Evolutionary conservation across 805 yeast genomes (phyloP).

Genomic region (Komagataella pseudopastoris): DNA sequence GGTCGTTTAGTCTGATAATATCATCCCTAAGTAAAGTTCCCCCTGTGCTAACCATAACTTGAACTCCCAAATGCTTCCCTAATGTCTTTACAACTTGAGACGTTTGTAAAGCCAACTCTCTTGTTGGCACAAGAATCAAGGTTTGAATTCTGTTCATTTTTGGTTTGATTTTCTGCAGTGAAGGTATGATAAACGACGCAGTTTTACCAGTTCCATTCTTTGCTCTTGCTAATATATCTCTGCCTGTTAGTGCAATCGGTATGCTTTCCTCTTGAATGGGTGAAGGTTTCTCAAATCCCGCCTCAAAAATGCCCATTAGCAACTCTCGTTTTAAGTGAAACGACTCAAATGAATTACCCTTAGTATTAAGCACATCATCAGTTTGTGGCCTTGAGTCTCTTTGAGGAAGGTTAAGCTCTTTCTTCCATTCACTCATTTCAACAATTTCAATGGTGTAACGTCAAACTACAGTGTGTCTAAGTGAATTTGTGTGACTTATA

Average conservation of each 20-base stretch:
- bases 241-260: slow-evolving; percentile 89
- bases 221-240: slow-evolving; percentile 94
- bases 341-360: slow-evolving; percentile 86
- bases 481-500: neutral
- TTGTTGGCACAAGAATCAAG: slow-evolving; percentile 87
- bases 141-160: slow-evolving; percentile 79
- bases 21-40: slow-evolving; percentile 93
- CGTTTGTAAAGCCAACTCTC: slow-evolving; percentile 95
- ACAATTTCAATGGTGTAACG: neutral
- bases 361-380: slow-evolving; percentile 85
- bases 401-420: slow-evolving; percentile 56
- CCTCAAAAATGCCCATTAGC: slow-evolving; percentile 96
- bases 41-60: slow-evolving; percentile 97
- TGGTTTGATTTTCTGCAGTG: slow-evolving; percentile 80
- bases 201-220: slow-evolving; percentile 98
- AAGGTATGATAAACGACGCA: slow-evolving; percentile 92
- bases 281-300: slow-evolving; percentile 95
- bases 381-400: slow-evolving; percentile 94
- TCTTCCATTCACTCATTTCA: slow-evolving; percentile 47
- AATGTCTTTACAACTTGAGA: slow-evolving; percentile 94
- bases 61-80: slow-evolving; percentile 84
- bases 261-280: slow-evolving; percentile 97
- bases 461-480: neutral
- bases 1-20: slow-evolving; percentile 80
- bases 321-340: slow-evolving; percentile 85